These are phyloP conservation scores for Solanum piurae DNA, from an alignment of 257 asterid genomes.

Conservation along the genomic window DNA sequence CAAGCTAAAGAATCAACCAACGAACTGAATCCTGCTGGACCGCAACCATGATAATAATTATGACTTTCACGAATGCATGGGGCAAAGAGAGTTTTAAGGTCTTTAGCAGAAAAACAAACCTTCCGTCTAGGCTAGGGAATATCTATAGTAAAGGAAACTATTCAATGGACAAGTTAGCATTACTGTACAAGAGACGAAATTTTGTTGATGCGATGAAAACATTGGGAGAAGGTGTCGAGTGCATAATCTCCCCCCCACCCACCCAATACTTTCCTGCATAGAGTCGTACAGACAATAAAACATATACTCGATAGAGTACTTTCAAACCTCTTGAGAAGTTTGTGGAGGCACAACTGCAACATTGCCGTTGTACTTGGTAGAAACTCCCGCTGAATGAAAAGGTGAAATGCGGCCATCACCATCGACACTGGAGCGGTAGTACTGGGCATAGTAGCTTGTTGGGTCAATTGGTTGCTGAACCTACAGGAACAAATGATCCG, in stretches of 20 bases:
- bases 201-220: neutral
- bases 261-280: constrained; percentile 8
- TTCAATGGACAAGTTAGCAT: neutral
- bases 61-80: neutral
- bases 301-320: constrained; percentile 18
- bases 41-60: neutral
- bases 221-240: neutral
- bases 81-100: neutral
- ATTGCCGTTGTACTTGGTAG: constrained; percentile 57
- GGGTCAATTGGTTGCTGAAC: constrained; percentile 77
- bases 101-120: neutral
- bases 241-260: neutral
- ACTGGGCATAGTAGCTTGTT: constrained; percentile 67
- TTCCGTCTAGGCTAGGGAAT: neutral
- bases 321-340: constrained; percentile 75
- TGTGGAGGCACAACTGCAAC: constrained; percentile 50
- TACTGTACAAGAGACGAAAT: neutral
- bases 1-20: neutral
- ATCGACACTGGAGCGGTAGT: constrained; percentile 53
- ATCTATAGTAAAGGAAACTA: neutral
- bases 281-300: neutral
- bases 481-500: constrained; percentile 14
- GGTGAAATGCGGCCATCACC: constrained; percentile 75
- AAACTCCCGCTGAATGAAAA: constrained; percentile 50
- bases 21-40: neutral